Conservation (phyloP, 225 moss, liverwort and hornwort genomes). For the Sphagnum contortum region DNA sequence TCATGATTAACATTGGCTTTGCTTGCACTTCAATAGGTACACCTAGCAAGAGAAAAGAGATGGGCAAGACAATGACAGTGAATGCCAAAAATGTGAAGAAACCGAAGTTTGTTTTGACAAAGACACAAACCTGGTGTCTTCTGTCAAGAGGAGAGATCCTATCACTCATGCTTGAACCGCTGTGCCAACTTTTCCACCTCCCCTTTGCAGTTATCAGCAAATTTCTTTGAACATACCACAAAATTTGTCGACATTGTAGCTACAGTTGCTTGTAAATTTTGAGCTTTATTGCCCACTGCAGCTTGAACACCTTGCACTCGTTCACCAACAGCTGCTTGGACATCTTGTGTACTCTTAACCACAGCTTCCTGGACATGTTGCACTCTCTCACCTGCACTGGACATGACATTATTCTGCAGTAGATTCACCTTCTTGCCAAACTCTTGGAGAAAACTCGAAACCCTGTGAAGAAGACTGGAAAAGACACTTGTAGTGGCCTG, state of each 20-base stretch:
- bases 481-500: constrained; percentile 10
- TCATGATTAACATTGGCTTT: too few relatives aligned
- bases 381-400: constrained; percentile 15
- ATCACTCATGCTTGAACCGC: constrained; percentile 4
- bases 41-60: too few relatives aligned
- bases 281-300: neutral
- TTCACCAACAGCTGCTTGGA: neutral
- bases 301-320: constrained; percentile 3
- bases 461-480: constrained; percentile 6
- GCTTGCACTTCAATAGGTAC: too few relatives aligned
- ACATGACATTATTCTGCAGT: constrained; percentile 12
- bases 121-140: too few relatives aligned
- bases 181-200: constrained; percentile 44
- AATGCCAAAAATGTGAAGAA: too few relatives aligned
- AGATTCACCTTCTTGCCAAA: constrained; percentile 14
- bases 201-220: constrained; percentile 27
- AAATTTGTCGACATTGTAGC: constrained; percentile 21
- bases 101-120: neutral
- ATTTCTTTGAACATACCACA: constrained; percentile 23
- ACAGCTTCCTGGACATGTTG: constrained; percentile 8
- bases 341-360: neutral
- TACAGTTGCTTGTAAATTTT: constrained; percentile 7
- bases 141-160: too few relatives aligned
- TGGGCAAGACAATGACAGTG: too few relatives aligned
- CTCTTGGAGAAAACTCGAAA: constrained; percentile 12